Evolutionary conservation across 2,329 filamentous ascomycete genomes (phyloP).

Genomic region (Scytalidium lignicola): DNA sequence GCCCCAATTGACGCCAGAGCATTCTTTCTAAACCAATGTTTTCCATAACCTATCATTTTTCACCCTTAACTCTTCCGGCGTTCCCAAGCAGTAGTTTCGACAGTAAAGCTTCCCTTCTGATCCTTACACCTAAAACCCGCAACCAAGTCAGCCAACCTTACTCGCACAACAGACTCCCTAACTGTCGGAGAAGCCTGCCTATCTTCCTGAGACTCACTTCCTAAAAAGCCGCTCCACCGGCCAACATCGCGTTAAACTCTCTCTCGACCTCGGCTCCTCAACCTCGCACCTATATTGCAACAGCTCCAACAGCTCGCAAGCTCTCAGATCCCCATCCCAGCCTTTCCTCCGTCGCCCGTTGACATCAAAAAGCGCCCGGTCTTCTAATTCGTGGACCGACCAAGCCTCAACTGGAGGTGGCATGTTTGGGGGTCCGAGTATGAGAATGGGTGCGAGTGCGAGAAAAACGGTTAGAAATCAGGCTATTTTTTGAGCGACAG

Average conservation of each 20-base stretch:
- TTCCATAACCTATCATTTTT: neutral
- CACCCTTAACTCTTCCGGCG: conserved; percentile 8
- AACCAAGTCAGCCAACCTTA: conserved; percentile 1
- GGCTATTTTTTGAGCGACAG: too few relatives aligned
- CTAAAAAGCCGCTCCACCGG: conserved; percentile 56
- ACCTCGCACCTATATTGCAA: conserved; percentile 58
- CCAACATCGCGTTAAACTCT: conserved; percentile 49
- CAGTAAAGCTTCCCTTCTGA: conserved; percentile 50
- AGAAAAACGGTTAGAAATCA: too few relatives aligned
- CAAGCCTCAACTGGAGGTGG: conserved; percentile 53
- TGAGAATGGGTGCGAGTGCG: too few relatives aligned
- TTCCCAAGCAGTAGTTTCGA: conserved; percentile 63
- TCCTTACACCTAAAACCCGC: conserved; percentile 47
- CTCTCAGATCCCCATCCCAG: conserved; percentile 49
- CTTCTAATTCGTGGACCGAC: conserved; percentile 44
- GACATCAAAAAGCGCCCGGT: conserved; percentile 42
- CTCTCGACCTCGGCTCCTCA: conserved; percentile 37
- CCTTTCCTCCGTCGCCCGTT: conserved; percentile 38
- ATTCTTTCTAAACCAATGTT: neutral
- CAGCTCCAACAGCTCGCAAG: conserved; percentile 53
- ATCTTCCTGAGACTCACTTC: conserved; percentile 37
- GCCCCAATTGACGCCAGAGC: neutral
- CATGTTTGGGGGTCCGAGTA: conserved; percentile 36
- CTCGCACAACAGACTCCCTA: conserved; percentile 1
- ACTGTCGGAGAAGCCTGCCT: too few relatives aligned